A percentile compares a stretch with the other conserved stretches of the same genome.
Evolutionary conservation across 176 grass and related monocot genomes (phyloP).

Genomic region (Triticum monococcum): DNA sequence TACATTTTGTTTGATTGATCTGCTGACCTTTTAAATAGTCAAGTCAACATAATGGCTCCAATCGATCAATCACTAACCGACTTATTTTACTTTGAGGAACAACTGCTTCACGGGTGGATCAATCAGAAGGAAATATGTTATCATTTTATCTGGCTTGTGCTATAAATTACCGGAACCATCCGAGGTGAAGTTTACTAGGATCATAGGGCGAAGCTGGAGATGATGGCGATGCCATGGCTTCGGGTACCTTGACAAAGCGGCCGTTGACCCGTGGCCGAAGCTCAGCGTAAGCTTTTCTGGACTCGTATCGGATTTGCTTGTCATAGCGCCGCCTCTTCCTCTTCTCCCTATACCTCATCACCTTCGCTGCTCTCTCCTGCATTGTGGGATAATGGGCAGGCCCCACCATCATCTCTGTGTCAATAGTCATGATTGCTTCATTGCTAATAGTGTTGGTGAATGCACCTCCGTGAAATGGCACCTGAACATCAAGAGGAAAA

Average conservation of each 20-base stretch:
- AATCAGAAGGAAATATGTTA: no score
- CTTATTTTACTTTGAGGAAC: no score
- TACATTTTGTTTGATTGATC: no score
- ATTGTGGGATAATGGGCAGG: neutral
- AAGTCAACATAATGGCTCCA: no score
- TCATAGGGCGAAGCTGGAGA: constrained; percentile 25
- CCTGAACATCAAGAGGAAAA: neutral
- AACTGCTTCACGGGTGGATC: no score
- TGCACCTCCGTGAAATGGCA: neutral
- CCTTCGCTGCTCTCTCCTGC: constrained; percentile 41
- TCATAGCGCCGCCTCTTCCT: constrained; percentile 55
- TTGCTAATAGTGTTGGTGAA: neutral
- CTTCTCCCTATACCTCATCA: constrained; percentile 80
- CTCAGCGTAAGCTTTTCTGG: constrained; percentile 64
- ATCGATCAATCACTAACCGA: no score
- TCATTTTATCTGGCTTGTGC: no score
- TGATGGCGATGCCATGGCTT: neutral
- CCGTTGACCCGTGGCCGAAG: constrained; percentile 63
- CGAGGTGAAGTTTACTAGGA: constrained; percentile 45
- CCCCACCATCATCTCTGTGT: neutral
- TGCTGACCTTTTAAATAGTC: no score
- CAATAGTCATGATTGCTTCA: neutral
- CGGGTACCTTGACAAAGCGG: constrained; percentile 59
- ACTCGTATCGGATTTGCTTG: constrained; percentile 65
- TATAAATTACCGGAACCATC: constrained; percentile 16